phyloP scores from a whole-genome alignment of 768 basidiomycete species.

The Lactifluus echinatus region DNA sequence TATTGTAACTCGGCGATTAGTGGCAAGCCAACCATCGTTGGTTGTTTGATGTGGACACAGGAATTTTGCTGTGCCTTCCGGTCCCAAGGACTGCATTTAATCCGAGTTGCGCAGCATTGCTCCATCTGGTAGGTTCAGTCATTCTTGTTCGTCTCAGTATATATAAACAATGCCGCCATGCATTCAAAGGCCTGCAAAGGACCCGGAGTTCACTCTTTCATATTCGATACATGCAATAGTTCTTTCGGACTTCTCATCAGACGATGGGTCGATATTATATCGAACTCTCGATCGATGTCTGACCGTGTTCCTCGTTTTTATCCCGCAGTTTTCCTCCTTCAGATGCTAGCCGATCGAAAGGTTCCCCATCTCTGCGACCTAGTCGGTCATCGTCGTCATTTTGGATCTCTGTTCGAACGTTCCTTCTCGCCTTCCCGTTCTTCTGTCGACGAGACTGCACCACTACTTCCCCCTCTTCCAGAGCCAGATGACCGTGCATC shows the following conservation, averaged over 20 bases:
- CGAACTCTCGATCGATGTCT: neutral
- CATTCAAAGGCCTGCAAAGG: neutral
- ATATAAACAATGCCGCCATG: neutral
- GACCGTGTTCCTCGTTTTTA: neutral
- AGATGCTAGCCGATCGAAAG: neutral
- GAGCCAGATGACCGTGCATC: neutral
- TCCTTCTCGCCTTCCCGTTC: neutral
- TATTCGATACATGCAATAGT: neutral
- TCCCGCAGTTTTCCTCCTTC: neutral
- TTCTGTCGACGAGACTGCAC: constrained; percentile 6
- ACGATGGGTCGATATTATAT: neutral
- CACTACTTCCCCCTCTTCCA: neutral
- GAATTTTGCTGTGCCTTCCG: neutral
- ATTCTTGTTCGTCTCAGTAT: neutral
- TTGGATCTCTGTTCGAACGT: neutral
- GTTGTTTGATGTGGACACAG: neutral
- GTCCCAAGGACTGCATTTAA: neutral
- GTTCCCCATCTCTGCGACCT: neutral
- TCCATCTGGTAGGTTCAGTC: constrained; percentile 1
- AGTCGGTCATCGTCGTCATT: neutral
- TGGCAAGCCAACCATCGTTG: neutral
- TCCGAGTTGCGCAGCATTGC: constrained; percentile 1
- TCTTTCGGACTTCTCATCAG: neutral
- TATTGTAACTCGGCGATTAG: neutral
- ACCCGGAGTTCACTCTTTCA: neutral